Conservation (phyloP, 306 rosid genomes). For the Casuarina equisetifolia region DNA sequence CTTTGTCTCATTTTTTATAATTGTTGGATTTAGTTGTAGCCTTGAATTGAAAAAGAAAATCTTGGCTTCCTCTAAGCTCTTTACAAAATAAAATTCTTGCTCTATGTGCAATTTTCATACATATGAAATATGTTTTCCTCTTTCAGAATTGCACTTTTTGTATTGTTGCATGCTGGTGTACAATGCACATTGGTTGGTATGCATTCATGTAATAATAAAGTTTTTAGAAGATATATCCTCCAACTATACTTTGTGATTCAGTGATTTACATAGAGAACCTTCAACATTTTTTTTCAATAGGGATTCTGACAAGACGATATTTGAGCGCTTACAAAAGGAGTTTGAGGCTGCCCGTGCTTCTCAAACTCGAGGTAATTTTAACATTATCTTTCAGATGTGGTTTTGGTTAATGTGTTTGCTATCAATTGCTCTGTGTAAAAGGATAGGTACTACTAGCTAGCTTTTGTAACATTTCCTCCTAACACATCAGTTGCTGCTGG, state of each 20-base stretch:
- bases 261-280: not conserved
- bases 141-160: not conserved
- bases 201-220: not conserved
- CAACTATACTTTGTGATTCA: not conserved
- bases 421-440: not conserved
- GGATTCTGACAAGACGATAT: slow-evolving; percentile 86
- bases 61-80: not conserved
- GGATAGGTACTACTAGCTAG: not conserved
- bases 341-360: slow-evolving; percentile 81
- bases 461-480: not conserved
- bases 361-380: slow-evolving; percentile 78
- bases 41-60: not conserved
- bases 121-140: not conserved
- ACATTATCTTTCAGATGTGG: slow-evolving; percentile 17
- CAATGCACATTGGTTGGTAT: not conserved
- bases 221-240: not conserved
- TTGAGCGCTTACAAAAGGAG: slow-evolving; percentile 78
- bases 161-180: not conserved
- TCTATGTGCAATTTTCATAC: not conserved
- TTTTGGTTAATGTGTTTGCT: not conserved
- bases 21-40: not conserved
- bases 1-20: no score
- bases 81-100: not conserved
- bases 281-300: slow-evolving; percentile 33
- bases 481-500: not conserved